Evolutionary conservation across 2,329 filamentous ascomycete genomes (phyloP).

Genomic region (Stromatinia cepivora): DNA sequence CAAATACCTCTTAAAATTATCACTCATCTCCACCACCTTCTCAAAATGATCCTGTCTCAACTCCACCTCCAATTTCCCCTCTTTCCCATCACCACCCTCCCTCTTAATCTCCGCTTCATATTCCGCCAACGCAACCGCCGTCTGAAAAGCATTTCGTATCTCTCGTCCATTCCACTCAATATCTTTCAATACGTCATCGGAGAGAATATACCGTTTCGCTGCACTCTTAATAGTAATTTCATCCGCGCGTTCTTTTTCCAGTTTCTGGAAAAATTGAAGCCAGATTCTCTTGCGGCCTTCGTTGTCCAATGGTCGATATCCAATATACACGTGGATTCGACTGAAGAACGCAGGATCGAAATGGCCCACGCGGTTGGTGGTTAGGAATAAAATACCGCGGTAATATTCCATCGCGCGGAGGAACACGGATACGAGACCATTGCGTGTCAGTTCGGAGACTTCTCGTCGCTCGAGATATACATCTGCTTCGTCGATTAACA

Average conservation of each 20-base stretch:
- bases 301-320: conserved; percentile 37
- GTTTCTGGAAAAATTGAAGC: conserved; percentile 34
- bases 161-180: conserved; percentile 37
- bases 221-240: conserved; percentile 26
- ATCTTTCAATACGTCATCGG: conserved; percentile 28
- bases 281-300: conserved; percentile 39
- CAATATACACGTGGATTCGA: conserved; percentile 43
- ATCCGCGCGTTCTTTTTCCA: conserved; percentile 28
- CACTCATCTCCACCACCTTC: conserved; percentile 32
- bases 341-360: conserved; percentile 46
- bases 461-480: conserved; percentile 47
- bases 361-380: conserved; percentile 45
- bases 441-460: conserved; percentile 40
- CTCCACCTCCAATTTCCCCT: conserved; percentile 17
- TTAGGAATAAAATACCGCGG: conserved; percentile 47
- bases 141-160: conserved; percentile 38
- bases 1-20: conserved; percentile 32
- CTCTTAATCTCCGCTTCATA: conserved; percentile 27
- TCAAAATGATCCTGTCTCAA: conserved; percentile 32
- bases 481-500: conserved; percentile 55
- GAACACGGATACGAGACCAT: conserved; percentile 43
- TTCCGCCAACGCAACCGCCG: conserved; percentile 33
- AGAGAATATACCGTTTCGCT: conserved; percentile 30
- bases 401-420: conserved; percentile 47
- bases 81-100: neutral